phyloP scores from a whole-genome alignment of 73 alveolate genomes.

The Breviolum minutum region DNA sequence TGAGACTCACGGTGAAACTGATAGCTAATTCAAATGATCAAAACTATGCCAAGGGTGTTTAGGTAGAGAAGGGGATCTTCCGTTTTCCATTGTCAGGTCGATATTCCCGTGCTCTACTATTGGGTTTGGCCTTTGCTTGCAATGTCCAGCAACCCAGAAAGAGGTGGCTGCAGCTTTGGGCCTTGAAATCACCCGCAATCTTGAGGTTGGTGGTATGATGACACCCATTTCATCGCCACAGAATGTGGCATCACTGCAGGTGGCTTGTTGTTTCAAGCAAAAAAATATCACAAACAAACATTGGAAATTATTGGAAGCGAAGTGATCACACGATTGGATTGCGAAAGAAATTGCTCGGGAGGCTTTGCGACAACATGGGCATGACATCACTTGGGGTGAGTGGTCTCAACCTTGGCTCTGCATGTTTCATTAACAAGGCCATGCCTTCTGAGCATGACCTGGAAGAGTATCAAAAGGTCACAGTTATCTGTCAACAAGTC shows the following conservation, averaged over 20 bases:
- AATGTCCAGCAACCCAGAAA: constrained; percentile 10
- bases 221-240: constrained; percentile 92
- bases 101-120: constrained; percentile 67
- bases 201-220: constrained; percentile 89
- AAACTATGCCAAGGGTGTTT: no score
- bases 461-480: no score
- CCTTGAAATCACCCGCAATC: not conserved
- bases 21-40: no score
- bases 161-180: not conserved
- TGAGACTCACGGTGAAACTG: no score
- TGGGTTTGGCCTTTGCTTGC: constrained; percentile 88
- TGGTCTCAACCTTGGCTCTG: constrained; percentile 1
- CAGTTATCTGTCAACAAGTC: no score
- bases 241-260: constrained; percentile 82
- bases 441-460: not conserved
- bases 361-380: constrained; percentile 71
- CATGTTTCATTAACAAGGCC: not conserved
- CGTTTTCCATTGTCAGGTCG: constrained; percentile 7
- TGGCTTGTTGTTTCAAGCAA: not conserved
- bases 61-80: no score
- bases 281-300: not conserved
- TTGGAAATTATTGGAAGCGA: not conserved
- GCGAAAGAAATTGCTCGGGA: not conserved
- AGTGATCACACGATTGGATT: not conserved
- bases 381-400: constrained; percentile 68